phyloP scores from a whole-genome alignment of 805 yeast species.

The Kluyveromyces wickerhamii region DNA sequence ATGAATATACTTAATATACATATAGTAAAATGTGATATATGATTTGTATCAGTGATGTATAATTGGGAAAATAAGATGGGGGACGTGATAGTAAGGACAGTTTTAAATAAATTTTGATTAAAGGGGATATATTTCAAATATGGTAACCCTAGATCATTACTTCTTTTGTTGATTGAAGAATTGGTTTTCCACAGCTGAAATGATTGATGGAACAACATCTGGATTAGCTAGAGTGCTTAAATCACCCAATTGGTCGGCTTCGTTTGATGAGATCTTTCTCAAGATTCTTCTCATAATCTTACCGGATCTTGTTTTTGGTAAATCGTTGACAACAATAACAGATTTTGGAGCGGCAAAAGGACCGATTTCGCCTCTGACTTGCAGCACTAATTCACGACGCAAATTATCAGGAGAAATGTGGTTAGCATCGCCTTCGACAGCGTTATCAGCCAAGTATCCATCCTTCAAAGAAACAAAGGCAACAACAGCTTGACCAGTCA shows the following conservation, averaged over 20 bases:
- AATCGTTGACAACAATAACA: slow-evolving; percentile 50
- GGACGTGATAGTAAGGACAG: too few species aligned
- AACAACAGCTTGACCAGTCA: slow-evolving; percentile 95
- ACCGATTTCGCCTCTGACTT: slow-evolving; percentile 88
- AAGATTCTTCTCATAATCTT: slow-evolving; percentile 97
- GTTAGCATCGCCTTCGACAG: slow-evolving; percentile 24
- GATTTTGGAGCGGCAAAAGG: slow-evolving; percentile 89
- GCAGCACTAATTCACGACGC: slow-evolving; percentile 70
- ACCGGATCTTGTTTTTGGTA: slow-evolving; percentile 98
- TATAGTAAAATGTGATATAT: too few species aligned
- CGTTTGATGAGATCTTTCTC: slow-evolving; percentile 87
- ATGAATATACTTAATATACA: too few species aligned
- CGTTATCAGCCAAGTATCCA: slow-evolving; percentile 29
- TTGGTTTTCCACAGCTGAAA: slow-evolving; percentile 51
- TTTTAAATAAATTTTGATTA: too few species aligned
- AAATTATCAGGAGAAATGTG: slow-evolving; percentile 34
- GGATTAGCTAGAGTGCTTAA: slow-evolving; percentile 85
- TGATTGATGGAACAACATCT: slow-evolving; percentile 67
- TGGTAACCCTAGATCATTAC: too few species aligned
- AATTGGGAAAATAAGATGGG: too few species aligned
- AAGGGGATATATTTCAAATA: too few species aligned
- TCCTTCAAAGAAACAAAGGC: slow-evolving; percentile 85
- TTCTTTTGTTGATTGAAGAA: slow-evolving; percentile 22
- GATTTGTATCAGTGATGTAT: too few species aligned
- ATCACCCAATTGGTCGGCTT: slow-evolving; percentile 90